Base-by-base conservation (phyloP, 345 rosid genomes). In the Turnera subulata region DNA sequence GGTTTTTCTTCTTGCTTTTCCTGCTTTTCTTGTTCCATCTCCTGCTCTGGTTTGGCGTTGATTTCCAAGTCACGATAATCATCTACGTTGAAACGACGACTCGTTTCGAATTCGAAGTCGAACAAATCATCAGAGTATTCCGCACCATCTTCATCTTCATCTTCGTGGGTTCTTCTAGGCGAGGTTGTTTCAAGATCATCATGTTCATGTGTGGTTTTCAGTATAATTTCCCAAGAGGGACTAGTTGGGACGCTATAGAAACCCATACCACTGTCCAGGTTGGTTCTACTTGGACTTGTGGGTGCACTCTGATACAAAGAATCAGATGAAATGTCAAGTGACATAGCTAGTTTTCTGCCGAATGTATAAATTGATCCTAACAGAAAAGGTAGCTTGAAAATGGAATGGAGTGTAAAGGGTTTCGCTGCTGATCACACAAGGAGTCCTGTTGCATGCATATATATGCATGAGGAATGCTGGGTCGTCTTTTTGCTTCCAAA, bases 91-190 rank as follows among this genome's bases (percentile, higher is more conserved):
- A 66, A 58, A 54, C 63, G 60, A 26, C 58, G 70, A 15, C 77
- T 76, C 0, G 73, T 70, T 6, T 58, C 63, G 49, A 78, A 80
- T 51, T 74, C 82, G 10, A 80, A 78, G 9, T 20, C 62, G 6
- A 19, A 35, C 15, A 7, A 1, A 35, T 69, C 75, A 5, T 56
- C 63, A 12, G 17, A 6, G 8, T n/a, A n/a, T n/a, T 20, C 14
- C 13, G 64, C 50, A 58, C 48, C 59, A 57, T 54, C 59, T 22
- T 54, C 43, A 6, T 24, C 22, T 17, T 50, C 14, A n/a, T n/a
- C n/a, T n/a, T n/a, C n/a, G n/a, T n/a, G n/a, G n/a, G n/a, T n/a
- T n/a, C n/a, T n/a, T 14, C 14, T 56, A 12, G 73, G 43, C 6
- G 74, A 49, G 8, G 61, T 11, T 24, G 50, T 33, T 6, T 24